A percentile compares a stretch with the other conserved stretches of the same genome.
Conservation (phyloP, 805 yeast species). For the Candida lessepsii region DNA sequence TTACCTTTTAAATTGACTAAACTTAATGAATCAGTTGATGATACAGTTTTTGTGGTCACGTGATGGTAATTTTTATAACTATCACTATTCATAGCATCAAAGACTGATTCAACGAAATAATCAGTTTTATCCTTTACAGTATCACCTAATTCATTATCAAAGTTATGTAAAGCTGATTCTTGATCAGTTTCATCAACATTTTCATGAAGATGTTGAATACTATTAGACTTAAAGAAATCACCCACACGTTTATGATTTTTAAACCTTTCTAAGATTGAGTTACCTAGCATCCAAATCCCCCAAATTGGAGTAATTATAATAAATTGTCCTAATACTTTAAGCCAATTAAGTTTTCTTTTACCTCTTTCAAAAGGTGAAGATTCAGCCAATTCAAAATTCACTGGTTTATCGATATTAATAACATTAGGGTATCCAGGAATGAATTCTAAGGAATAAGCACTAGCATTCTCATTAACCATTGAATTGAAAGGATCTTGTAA, state of each 20-base stretch:
- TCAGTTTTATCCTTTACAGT: conserved; percentile 62
- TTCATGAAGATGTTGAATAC: conserved; percentile 27
- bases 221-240: conserved; percentile 26
- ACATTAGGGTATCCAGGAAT: conserved; percentile 56
- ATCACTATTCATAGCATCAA: conserved; percentile 52
- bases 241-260: conserved; percentile 28
- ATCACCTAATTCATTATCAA: conserved; percentile 19
- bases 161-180: conserved; percentile 9
- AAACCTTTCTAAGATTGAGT: conserved; percentile 36
- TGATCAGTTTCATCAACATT: conserved; percentile 2
- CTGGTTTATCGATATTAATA: conserved; percentile 49
- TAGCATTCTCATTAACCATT: conserved; percentile 37
- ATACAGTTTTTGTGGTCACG: conserved; percentile 1
- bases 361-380: conserved; percentile 23
- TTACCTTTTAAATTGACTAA: conserved; percentile 18
- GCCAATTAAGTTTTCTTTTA: conserved; percentile 47
- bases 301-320: conserved; percentile 62
- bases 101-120: conserved; percentile 60
- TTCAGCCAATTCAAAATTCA: conserved; percentile 20
- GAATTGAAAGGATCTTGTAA: conserved; percentile 60
- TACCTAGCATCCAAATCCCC: conserved; percentile 54
- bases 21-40: conserved; percentile 8
- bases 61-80: conserved; percentile 15
- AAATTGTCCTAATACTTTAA: conserved; percentile 43
- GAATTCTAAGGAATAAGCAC: conserved; percentile 42